Base-by-base conservation (phyloP, 2,329 filamentous ascomycete species). In the Aspergillus pseudoviridinutans region DNA sequence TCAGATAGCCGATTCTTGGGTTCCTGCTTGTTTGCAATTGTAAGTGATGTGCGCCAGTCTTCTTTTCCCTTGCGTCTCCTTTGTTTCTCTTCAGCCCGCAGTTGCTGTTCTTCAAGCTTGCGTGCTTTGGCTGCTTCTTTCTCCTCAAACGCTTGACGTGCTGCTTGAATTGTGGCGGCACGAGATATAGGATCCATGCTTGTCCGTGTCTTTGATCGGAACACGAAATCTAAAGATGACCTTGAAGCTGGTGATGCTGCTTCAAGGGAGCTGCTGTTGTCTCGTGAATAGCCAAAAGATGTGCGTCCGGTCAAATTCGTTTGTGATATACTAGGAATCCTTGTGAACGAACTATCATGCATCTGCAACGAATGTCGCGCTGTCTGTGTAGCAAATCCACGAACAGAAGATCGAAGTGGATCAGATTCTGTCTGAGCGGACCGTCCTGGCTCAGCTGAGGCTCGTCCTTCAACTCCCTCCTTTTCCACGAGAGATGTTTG, bases 111-210 rank as follows among this genome's bases (percentile, higher is more conserved):
- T 64, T 84, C 80, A 49, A 79, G 72, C 62, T 82, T 83, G 51
- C 75, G 78, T 55, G 79, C 79, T 63, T 85, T 86, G 38, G 79
- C 81, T 3, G 80, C 81, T 70, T 86, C 82, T 62, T 83, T 83
- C 61, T 85, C 82, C 57, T 82, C 77, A 66, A 85, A 86, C 32
- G 83, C 83, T 52, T 79, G 75, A 6, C 84, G 78, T 4, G 82
- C 80, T 49, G 80, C 82, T 55, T 81, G 79, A 9, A 86, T 82
- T 3, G 79, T 79, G 20, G 83, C 82, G 46, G 82, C 82, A 42
- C 82, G 79, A 4, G 80, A 79, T 29, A 79, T 75, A 7, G 82
- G 77, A 62, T 85, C 83, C 17, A 75, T 77, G 56, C 80, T 81
- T 4, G 76, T 72, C 55, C 78, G 74, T 27, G 76, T 78, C 52